These are phyloP conservation scores for Dalechampia spathulata DNA, from an alignment of 441 rosid genomes.

Conservation along the genomic window DNA sequence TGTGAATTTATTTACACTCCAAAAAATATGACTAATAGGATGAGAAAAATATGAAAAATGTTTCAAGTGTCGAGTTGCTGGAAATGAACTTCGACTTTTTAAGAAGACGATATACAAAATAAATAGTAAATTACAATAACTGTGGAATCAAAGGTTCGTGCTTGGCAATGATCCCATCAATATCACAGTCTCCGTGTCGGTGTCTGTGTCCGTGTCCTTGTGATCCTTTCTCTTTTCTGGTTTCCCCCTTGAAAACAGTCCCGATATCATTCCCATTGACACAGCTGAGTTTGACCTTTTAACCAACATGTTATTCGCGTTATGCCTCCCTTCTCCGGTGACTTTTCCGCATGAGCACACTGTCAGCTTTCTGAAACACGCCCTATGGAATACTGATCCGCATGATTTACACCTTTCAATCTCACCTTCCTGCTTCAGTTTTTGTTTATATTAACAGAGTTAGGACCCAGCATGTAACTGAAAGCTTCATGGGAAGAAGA, in stretches of 20 bases:
- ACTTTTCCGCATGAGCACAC: conserved; percentile 60
- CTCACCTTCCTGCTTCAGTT: conserved; percentile 64
- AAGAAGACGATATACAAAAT: conserved; percentile 22
- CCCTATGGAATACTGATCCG: conserved; percentile 57
- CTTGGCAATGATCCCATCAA: conserved; percentile 76
- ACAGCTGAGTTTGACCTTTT: conserved; percentile 38
- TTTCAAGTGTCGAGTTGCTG: too few relatives aligned
- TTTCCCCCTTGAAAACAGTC: conserved; percentile 55
- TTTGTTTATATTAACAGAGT: conserved; percentile 21
- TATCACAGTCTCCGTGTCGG: conserved; percentile 47
- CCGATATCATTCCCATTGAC: conserved; percentile 45
- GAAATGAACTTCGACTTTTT: conserved; percentile 4
- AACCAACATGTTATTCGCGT: conserved; percentile 29
- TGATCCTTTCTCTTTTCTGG: conserved; percentile 25
- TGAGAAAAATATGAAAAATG: too few relatives aligned
- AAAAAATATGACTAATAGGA: too few relatives aligned
- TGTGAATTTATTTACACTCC: too few relatives aligned
- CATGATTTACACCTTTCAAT: conserved; percentile 62
- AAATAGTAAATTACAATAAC: conserved; percentile 12
- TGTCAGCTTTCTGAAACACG: conserved; percentile 61
- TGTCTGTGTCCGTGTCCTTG: conserved; percentile 41
- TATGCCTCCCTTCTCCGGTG: conserved; percentile 26
- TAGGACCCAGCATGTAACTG: too few relatives aligned
- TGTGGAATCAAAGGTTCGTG: conserved; percentile 38
- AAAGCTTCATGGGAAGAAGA: background rate